Evolutionary conservation across 1,284 basidiomycete genomes (phyloP).

Genomic region (Mycena citricolor): DNA sequence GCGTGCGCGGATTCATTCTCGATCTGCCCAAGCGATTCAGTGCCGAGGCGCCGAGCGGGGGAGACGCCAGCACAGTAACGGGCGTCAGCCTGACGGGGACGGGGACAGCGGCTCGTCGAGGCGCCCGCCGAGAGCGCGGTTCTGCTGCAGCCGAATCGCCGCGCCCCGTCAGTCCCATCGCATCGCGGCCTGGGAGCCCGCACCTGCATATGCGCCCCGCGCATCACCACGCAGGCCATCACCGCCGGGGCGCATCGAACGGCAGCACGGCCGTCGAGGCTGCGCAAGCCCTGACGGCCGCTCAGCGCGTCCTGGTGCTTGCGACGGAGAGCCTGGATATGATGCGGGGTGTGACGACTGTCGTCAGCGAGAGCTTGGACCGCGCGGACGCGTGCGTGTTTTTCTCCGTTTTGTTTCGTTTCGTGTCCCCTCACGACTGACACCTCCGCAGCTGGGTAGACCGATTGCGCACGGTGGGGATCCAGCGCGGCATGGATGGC

Average conservation of each 20-base stretch:
- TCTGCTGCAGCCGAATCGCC: too few relatives aligned
- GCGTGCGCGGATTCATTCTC: conserved; percentile 81
- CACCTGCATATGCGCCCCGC: conserved; percentile 9
- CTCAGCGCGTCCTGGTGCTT: conserved; percentile 79
- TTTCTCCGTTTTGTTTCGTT: conserved; percentile 5
- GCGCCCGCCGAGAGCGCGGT: conserved; percentile 35
- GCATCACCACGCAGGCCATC: conserved; percentile 10
- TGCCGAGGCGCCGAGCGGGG: conserved; percentile 47
- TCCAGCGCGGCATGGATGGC: conserved; percentile 53
- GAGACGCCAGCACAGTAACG: conserved; percentile 29
- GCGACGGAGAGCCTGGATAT: conserved; percentile 91
- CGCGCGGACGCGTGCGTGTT: conserved; percentile 79
- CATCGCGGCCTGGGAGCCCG: conserved; percentile 10
- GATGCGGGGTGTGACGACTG: conserved; percentile 82
- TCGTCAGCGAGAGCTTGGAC: conserved; percentile 86
- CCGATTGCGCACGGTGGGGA: conserved; percentile 69
- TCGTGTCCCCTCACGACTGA: conserved; percentile 2
- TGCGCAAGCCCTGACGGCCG: conserved; percentile 57
- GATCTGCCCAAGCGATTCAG: conserved; percentile 71
- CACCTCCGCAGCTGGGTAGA: conserved; percentile 66
- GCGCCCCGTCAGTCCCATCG: conserved; percentile 5
- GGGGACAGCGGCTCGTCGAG: conserved; percentile 31
- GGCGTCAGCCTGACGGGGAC: conserved; percentile 21
- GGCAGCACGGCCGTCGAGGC: conserved; percentile 28
- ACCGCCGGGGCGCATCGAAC: conserved; percentile 10